phyloP scores from a whole-genome alignment of 345 rosid genomes.

The Sisymbrium irio region DNA sequence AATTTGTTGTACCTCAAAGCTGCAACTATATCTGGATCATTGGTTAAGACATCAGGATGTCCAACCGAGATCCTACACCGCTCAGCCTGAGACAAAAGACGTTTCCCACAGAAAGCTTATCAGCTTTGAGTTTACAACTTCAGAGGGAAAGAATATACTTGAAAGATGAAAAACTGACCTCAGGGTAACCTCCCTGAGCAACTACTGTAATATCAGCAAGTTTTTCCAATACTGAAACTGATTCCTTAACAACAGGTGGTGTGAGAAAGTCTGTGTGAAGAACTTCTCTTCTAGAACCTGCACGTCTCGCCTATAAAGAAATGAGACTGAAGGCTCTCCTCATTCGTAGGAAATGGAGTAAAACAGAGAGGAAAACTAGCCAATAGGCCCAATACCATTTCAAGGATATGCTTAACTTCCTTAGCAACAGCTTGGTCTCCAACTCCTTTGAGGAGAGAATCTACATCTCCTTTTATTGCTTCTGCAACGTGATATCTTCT shows the following conservation, averaged over 20 bases:
- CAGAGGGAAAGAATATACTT: neutral
- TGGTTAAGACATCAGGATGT: conserved; percentile 55
- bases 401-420: conserved; percentile 78
- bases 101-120: conserved; percentile 13
- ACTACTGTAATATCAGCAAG: conserved; percentile 63
- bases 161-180: conserved; percentile 42
- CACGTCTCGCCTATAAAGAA: conserved; percentile 60
- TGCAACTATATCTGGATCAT: conserved; percentile 69
- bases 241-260: conserved; percentile 74
- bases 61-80: conserved; percentile 86
- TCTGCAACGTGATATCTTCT: conserved; percentile 54
- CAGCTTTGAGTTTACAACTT: conserved; percentile 1
- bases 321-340: neutral
- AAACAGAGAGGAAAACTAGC: neutral
- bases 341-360: neutral
- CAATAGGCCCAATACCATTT: conserved; percentile 47
- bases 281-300: conserved; percentile 61
- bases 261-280: conserved; percentile 79
- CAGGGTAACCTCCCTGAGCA: conserved; percentile 89
- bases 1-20: conserved; percentile 55
- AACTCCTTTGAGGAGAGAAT: conserved; percentile 55
- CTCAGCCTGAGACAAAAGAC: conserved; percentile 68
- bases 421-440: conserved; percentile 53
- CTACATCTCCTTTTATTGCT: conserved; percentile 63
- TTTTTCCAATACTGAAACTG: conserved; percentile 56